Evolutionary conservation across 345 rosid genomes (phyloP), one percentile per base, ranked within the genome.

Genomic region (Sonneratia alba): DNA sequence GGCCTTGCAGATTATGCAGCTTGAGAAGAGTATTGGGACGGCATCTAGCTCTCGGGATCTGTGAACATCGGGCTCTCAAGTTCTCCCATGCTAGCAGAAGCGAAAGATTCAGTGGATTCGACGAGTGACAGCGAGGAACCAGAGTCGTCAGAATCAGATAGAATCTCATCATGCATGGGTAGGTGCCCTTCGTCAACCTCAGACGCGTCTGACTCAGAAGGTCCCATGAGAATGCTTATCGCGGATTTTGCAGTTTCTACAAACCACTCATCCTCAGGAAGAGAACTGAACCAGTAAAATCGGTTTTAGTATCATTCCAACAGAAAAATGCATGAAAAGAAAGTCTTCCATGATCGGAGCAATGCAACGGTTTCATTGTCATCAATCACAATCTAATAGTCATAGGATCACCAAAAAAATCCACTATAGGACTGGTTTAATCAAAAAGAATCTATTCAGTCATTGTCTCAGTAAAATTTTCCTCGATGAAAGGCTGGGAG

Each of bases 1-100:
- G 51, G 51, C 51, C 51, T 40, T 10, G 51, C 51, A 53, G 22
- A 53, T 49, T 49, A 14, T 3, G 56, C 56, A 49, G 4, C 56
- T 49, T 16, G 49, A 45, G 49, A 10, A 45, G 49, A 48, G 9
- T 6, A 18, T 21, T 53, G 4, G 22, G 16, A 7, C 24, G 18
- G 59, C 24, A 8, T 6, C 53, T 82, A 91, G 73, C 78, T 51
- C 82, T 94, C 96, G 0, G 87, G 88, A 73, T 89, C 97, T 0
- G 90, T 83, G 81, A 75, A 82, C 48, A 69, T 73, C 3, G 98
- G 96, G 69, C 95, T 87, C 73, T 95, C 97, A 1, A 90, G 93
- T 66, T 92, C 99, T 48, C 92, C 99, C 96, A 89, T 95, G 74
- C 91, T 92, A 8, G 99, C 97, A 27, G 99, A 95, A 34, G 91